Percentiles rank a stretch among this genome's conserved stretches.
These are phyloP conservation scores for Rehmannia glutinosa DNA, from an alignment of 257 asterid species.

Conservation along the genomic window DNA sequence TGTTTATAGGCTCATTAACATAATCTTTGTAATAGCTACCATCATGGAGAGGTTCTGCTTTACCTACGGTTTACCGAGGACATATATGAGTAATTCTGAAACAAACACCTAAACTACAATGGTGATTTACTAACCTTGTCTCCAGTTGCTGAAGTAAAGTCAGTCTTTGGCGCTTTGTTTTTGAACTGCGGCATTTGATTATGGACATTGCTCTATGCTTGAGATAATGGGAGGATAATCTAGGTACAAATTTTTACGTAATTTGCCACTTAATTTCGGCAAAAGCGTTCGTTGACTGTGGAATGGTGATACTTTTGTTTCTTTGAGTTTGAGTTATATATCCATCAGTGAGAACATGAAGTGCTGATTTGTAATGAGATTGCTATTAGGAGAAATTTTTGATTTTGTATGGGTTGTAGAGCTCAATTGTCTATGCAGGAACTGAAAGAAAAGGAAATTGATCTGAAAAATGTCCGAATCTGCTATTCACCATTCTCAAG, in stretches of 20 bases:
- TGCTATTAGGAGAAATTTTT: background rate
- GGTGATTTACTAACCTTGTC: background rate
- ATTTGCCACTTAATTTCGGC: background rate
- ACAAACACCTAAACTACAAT: background rate
- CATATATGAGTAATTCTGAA: background rate
- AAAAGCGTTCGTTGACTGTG: background rate
- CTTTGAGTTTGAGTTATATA: conserved; percentile 8
- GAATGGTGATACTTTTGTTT: conserved; percentile 1
- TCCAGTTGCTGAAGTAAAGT: conserved; percentile 1
- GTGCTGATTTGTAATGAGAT: too few relatives aligned
- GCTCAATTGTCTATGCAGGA: conserved; percentile 36
- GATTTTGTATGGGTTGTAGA: background rate
- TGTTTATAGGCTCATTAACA: background rate
- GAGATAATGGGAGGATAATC: background rate
- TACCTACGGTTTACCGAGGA: too few relatives aligned
- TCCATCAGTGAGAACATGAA: background rate
- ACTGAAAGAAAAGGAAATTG: conserved; percentile 42
- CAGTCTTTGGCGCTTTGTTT: background rate
- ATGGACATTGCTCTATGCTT: background rate
- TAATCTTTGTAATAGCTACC: background rate
- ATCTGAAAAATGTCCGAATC: conserved; percentile 60
- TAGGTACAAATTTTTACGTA: background rate
- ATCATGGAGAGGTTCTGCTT: background rate
- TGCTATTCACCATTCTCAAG: conserved; percentile 97
- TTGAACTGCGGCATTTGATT: background rate